Conservation (phyloP, 495 filamentous ascomycete genomes). For the Letharia lupina region DNA sequence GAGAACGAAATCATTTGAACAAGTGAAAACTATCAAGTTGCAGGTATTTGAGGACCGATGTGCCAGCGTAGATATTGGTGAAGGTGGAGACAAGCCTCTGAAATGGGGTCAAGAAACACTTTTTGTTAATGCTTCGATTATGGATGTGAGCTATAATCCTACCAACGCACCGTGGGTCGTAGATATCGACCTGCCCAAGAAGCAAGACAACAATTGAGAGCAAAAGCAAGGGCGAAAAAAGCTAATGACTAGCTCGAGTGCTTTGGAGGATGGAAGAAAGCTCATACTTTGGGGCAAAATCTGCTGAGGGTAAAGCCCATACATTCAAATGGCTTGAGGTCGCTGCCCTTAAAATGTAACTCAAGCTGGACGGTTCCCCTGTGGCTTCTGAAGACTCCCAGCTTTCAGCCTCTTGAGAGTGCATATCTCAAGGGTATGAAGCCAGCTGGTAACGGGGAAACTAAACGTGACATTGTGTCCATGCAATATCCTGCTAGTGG, state of each 20-base stretch:
- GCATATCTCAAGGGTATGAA: neutral
- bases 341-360: neutral
- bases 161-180: slow-evolving; percentile 55
- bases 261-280: neutral
- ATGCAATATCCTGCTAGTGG: no score
- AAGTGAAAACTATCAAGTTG: slow-evolving; percentile 30
- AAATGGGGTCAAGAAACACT: slow-evolving; percentile 50
- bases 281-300: neutral
- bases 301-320: neutral
- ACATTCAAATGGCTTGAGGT: neutral
- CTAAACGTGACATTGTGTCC: neutral
- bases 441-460: neutral
- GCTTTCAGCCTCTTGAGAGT: neutral
- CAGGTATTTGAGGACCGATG: slow-evolving; percentile 36
- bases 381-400: neutral
- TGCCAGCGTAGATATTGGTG: slow-evolving; percentile 38
- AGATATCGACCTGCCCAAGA: slow-evolving; percentile 49
- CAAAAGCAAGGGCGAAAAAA: neutral
- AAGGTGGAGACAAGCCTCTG: slow-evolving; percentile 30
- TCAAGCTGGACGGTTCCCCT: neutral
- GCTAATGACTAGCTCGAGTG: neutral
- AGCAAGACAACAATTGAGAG: neutral
- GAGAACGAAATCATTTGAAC: slow-evolving; percentile 26
- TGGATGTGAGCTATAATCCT: slow-evolving; percentile 41
- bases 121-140: slow-evolving; percentile 65